Evolutionary conservation across 176 grass and related monocot species (phyloP).

Genomic region (Olyra latifolia): DNA sequence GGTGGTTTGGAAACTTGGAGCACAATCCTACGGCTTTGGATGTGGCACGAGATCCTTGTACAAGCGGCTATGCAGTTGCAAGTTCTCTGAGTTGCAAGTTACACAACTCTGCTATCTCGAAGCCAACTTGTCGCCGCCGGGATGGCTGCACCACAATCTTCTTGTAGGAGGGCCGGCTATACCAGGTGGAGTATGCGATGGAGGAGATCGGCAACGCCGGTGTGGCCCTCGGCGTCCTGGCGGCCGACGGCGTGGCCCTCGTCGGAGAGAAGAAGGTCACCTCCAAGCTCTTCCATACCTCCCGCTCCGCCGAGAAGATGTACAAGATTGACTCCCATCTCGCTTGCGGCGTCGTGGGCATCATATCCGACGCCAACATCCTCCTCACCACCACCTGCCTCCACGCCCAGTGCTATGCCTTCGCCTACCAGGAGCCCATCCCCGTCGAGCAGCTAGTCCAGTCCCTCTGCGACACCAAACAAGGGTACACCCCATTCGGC

Average conservation of each 20-base stretch:
- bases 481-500: conserved; percentile 90
- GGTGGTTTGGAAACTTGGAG: too few species aligned
- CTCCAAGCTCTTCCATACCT: conserved; percentile 90
- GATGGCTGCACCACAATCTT: conserved; percentile 96
- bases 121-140: conserved; percentile 27
- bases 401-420: too few species aligned
- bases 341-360: conserved; percentile 83
- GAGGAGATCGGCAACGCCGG: conserved; percentile 95
- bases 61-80: too few species aligned
- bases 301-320: conserved; percentile 93
- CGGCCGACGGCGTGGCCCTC: conserved; percentile 68
- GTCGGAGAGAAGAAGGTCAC: conserved; percentile 96
- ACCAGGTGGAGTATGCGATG: conserved; percentile 99
- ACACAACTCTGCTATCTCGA: too few species aligned
- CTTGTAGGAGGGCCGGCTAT: conserved; percentile 84
- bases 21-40: too few species aligned
- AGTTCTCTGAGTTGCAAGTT: too few species aligned
- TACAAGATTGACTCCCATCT: conserved; percentile 97
- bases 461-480: conserved; percentile 91
- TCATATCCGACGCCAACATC: conserved; percentile 97
- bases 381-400: conserved; percentile 88
- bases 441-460: conserved; percentile 92
- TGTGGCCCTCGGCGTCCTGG: conserved; percentile 72
- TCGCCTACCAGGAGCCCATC: conserved; percentile 91
- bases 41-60: too few species aligned